Evolutionary conservation across 2,329 filamentous ascomycete genomes (phyloP).

Genomic region (Nemania sp.): DNA sequence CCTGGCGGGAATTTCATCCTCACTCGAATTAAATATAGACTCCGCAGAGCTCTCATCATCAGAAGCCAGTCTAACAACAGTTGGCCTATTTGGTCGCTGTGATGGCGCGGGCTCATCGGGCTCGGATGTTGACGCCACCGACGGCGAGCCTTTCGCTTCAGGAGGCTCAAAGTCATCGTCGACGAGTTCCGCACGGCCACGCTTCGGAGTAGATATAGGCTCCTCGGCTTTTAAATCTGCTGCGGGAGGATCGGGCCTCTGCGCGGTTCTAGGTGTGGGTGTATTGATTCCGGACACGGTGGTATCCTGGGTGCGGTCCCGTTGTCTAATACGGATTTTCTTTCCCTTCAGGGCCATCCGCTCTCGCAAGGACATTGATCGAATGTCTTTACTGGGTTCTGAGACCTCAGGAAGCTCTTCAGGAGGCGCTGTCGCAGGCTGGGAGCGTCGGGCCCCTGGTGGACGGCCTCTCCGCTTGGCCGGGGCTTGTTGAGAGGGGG

Average conservation of each 20-base stretch:
- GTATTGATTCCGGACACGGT: conserved; percentile 24
- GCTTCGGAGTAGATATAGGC: conserved; percentile 24
- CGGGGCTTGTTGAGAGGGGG: conserved; percentile 29
- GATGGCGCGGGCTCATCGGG: conserved; percentile 21
- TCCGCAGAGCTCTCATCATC: conserved; percentile 40
- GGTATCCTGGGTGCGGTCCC: conserved; percentile 26
- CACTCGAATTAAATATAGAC: conserved; percentile 37
- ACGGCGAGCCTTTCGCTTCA: conserved; percentile 37
- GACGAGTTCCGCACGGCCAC: conserved; percentile 41
- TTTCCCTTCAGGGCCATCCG: conserved; percentile 67
- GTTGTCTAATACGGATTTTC: conserved; percentile 62
- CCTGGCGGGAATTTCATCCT: conserved; percentile 37
- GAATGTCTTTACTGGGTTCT: conserved; percentile 42
- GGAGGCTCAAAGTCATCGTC: conserved; percentile 45
- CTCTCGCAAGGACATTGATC: conserved; percentile 68
- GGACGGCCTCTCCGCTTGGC: conserved; percentile 54
- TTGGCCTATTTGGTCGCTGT: conserved; percentile 37
- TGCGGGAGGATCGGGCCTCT: conserved; percentile 11
- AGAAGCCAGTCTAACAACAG: conserved; percentile 42
- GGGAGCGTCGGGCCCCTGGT: conserved; percentile 40
- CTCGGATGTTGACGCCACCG: conserved; percentile 37
- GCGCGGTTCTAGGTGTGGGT: conserved; percentile 27
- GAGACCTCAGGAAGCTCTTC: conserved; percentile 29
- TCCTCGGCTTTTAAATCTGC: conserved; percentile 25
- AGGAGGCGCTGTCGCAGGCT: conserved; percentile 29